Evolutionary conservation across 257 asterid species (phyloP), one percentile per base, ranked within the genome.

Genomic region (Nyctanthes arbortristis): DNA sequence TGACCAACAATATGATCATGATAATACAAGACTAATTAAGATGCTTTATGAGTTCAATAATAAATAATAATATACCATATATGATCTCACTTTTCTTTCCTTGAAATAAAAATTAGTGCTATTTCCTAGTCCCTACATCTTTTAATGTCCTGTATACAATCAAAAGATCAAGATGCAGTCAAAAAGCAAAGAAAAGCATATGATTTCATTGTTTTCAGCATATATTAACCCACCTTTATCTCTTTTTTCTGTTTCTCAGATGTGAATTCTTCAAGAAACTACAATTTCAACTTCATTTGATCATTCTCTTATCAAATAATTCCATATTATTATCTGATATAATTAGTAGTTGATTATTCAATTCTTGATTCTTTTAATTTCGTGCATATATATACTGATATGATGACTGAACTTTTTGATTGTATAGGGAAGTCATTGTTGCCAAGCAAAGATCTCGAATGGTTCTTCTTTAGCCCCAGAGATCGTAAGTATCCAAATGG

Each of bases 401-500:
- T 16, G 54, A 43, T 43, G 54, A 43, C 24, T 16, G 20, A 14
- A 43, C 20, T 8, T 22, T 57, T 24, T 0, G 7, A 8, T 32
- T 43, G 34, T 36, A 43, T 85, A 94, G 99, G 96, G 54, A 94
- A 94, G 65, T 94, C 99, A 4, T 63, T 94, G 35, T 71, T 94
- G 73, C 98, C 99, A 57, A 94, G 99, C 89, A 94, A 94, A 81
- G 99, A 94, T 79, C 85, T 94, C 5, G 99, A 94, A 61, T 94
- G 99, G 99, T 94, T 91, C 72, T 94, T 91, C 81, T 94, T 91
- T 52, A 88, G 99, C 73, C 97, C 97, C 12, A 78, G 97, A 59
- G 99, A 94, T 72, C 90, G 99, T 0, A 94, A 94, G 67, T 94
- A 94, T 39, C 99, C 99, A 0, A 94, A 94, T 57, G 99, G 99